Evolutionary conservation across 306 rosid species (phyloP), one percentile per base, ranked within the genome.

Genomic region (Lathyrus aphaca): DNA sequence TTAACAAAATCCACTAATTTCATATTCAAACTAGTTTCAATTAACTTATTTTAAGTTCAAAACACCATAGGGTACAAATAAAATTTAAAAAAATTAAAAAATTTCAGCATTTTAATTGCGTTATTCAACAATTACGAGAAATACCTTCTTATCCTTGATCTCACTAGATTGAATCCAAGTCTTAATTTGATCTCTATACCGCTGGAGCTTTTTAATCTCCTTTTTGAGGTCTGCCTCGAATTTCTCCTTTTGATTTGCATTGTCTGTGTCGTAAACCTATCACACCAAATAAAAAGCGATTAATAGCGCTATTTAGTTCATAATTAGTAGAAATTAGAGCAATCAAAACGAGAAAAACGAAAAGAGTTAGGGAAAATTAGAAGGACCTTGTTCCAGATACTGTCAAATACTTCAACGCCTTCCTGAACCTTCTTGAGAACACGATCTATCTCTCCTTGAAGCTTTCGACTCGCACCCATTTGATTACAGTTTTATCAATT

Each of bases 141-240:
- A 46, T 58, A 79, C 98, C 98, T 94, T 94, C 82, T 94, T 94
- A 19, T 94, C 98, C 80, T 94, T 94, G 70, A 94, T 90, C 80
- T 94, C 98, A 66, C 98, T 90, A 60, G 98, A 94, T 84, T 94
- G 98, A 74, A 94, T 90, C 98, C 97, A 94, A 13, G 97, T 94
- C 82, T 90, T 94, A 59, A 94, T 94, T 68, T 93, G 98, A 67
- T 93, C 98, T 46, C 98, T 79, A 50, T 93, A 93, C 77, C 98
- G 80, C 86, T 93, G 98, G 2, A 94, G 94, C 85, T 94, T 94
- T 82, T 94, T 94, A 72, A 94, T 94, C 84, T 94, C 98, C 83
- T 94, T 94, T 83, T 94, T 94, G 77, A 94, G 87, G 85, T 94
- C 98, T 10, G 98, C 97, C 74, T 94, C 98, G 66, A 94, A 94